Percentiles rank a stretch among this genome's conserved stretches.
Evolutionary conservation across 2,329 filamentous ascomycete genomes (phyloP).

Genomic region (Ophiostoma angusticollis): DNA sequence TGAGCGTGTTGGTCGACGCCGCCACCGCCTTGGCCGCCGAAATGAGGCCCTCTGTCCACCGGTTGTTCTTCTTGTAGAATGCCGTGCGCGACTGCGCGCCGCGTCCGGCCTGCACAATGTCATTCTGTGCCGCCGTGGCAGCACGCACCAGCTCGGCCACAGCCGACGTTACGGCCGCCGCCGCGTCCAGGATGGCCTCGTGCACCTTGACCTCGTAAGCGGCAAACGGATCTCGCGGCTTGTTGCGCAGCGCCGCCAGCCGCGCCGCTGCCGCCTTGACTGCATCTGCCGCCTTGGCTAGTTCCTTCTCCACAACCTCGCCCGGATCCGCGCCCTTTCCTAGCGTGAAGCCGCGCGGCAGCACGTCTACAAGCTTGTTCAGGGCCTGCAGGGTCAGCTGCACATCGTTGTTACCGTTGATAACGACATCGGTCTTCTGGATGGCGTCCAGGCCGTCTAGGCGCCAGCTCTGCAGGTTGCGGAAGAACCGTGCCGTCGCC

Average conservation of each 20-base stretch:
- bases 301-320: constrained; percentile 81
- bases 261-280: constrained; percentile 86
- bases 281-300: constrained; percentile 86
- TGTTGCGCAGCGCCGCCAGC: constrained; percentile 84
- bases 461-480: constrained; percentile 82
- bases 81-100: constrained; percentile 78
- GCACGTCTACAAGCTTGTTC: constrained; percentile 84
- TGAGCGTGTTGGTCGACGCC: constrained; percentile 83
- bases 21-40: constrained; percentile 95
- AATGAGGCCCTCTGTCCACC: constrained; percentile 96
- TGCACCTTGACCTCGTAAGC: constrained; percentile 95
- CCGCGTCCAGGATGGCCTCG: constrained; percentile 86
- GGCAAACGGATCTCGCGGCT: constrained; percentile 88
- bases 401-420: constrained; percentile 94
- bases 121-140: constrained; percentile 81
- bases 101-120: constrained; percentile 88
- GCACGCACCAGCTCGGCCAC: constrained; percentile 93
- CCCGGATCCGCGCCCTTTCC: constrained; percentile 73
- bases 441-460: constrained; percentile 80
- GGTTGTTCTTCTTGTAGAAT: constrained; percentile 99
- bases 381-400: constrained; percentile 87
- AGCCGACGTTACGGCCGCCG: constrained; percentile 83
- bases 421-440: constrained; percentile 92
- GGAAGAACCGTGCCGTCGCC: constrained; percentile 89
- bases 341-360: constrained; percentile 81